Conservation (phyloP, 2,329 filamentous ascomycete genomes). For the Epichloe aotearoae region DNA sequence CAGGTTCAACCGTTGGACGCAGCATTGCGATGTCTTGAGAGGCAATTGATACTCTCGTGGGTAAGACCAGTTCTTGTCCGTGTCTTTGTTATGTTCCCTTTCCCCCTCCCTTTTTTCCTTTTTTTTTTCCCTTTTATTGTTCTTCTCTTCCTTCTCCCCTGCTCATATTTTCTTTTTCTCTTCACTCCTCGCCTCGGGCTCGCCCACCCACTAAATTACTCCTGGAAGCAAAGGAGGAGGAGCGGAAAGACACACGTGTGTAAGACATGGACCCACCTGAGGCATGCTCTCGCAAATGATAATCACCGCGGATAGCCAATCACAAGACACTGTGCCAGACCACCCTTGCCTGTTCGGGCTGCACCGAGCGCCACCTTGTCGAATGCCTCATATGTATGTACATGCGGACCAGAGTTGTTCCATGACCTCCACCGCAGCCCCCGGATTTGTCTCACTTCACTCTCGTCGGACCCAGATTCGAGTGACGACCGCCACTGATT, state of each 20-base stretch:
- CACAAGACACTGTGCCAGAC: background rate
- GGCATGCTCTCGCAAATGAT: conserved; percentile 6
- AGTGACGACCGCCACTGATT: background rate
- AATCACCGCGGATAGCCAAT: background rate
- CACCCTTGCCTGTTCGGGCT: conserved; percentile 1
- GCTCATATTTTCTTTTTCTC: too few species aligned
- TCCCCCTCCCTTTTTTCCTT: too few species aligned
- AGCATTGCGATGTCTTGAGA: background rate
- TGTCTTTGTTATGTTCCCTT: background rate
- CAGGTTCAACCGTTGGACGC: too few species aligned
- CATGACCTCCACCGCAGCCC: background rate
- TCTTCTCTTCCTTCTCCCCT: background rate
- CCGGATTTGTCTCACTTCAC: conserved; percentile 3
- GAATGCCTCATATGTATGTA: conserved; percentile 1
- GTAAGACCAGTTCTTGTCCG: background rate
- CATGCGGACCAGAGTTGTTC: background rate
- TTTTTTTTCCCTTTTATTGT: background rate
- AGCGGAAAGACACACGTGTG: background rate
- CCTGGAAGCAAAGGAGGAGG: background rate
- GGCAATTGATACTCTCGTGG: background rate
- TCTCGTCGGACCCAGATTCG: background rate
- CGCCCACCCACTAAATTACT: background rate
- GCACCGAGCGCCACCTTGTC: conserved; percentile 2
- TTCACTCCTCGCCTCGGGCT: background rate
- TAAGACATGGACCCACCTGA: conserved; percentile 3